These are phyloP conservation scores for Gaeumannomyces tritici DNA, from an alignment of 2,329 filamentous ascomycete species.

Conservation along the genomic window DNA sequence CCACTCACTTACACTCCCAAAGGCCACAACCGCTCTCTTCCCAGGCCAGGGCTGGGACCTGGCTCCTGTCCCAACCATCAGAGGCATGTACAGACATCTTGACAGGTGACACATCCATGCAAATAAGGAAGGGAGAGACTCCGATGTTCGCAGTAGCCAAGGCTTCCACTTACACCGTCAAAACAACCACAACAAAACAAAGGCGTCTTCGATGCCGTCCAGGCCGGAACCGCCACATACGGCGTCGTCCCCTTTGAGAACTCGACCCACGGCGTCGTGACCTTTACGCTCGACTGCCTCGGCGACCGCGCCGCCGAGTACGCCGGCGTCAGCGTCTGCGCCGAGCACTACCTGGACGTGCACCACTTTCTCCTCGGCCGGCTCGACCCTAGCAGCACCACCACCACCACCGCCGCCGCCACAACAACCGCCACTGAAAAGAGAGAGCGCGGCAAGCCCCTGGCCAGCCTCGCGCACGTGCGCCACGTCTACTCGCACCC, in stretches of 20 bases:
- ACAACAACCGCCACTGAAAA: not conserved
- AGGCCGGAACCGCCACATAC: conserved; percentile 51
- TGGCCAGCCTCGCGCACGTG: conserved; percentile 49
- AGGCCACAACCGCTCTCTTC: conserved; percentile 31
- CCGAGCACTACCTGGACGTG: conserved; percentile 78
- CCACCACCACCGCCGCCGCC: no score
- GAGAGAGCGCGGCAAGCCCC: conserved; percentile 32
- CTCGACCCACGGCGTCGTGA: conserved; percentile 86
- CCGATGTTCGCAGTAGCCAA: not conserved
- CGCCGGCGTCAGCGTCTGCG: conserved; percentile 64
- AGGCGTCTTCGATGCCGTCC: conserved; percentile 77
- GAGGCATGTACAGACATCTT: conserved; percentile 17
- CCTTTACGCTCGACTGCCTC: conserved; percentile 82
- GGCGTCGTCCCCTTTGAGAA: conserved; percentile 95
- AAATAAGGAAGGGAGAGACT: not conserved
- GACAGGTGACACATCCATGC: not conserved
- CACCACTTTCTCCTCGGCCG: conserved; percentile 75
- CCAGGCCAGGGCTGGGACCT: conserved; percentile 36
- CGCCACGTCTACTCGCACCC: conserved; percentile 83
- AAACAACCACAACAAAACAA: not conserved
- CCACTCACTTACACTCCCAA: not conserved
- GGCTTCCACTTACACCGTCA: not conserved
- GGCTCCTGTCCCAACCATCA: conserved; percentile 41
- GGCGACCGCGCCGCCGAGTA: conserved; percentile 61
- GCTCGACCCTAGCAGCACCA: not conserved